Evolutionary conservation across 2,329 filamentous ascomycete species (phyloP), one percentile per base, ranked within the genome.

Genomic region (Acrocalymma vagum): DNA sequence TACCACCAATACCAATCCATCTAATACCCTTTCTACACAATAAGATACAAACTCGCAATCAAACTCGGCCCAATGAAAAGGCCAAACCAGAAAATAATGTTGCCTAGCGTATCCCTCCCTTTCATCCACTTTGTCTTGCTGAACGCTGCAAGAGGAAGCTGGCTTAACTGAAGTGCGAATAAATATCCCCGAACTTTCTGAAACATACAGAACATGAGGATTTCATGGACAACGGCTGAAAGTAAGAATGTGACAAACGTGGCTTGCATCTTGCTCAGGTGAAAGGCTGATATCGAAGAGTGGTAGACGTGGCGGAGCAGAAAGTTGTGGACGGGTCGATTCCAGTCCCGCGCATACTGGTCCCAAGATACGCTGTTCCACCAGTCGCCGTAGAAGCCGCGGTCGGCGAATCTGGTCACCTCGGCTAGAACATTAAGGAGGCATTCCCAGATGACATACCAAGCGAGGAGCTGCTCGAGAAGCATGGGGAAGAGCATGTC

Each of bases 171-270:
- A 58, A 88, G 69, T n/a, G 83, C 71, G 15, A 91, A 79, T 29
- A 91, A 69, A 56, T 91, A 91, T 0, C 87, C 87, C 25, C 87
- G 75, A 8, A 91, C 76, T 68, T 90, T 90, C 67, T 86, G 86
- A 67, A 92, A 92, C 22, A 92, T 76, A 53, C 87, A 88, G 75
- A 85, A 87, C 88, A 91, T 91, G 58, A 90, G 79, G 29, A 91
- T 72, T 66, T 92, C 88, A 58, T 91, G 87, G 14, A 88, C 78
- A 48, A 85, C 78, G 0, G 87, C 86, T 6, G 81, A 86, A 13
- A 91, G 72, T 51, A 90, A 77, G 61, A 91, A 91, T 1, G 87
- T 91, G 29, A 89, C 83, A 36, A 90, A 80, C 0, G 87, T 90
- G 2, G 88, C 88, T 4, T 83, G 82, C 51, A 83, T 78, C 61